Conservation (phyloP, 2,329 filamentous ascomycete genomes). For the Neocatenulostroma microsporum region DNA sequence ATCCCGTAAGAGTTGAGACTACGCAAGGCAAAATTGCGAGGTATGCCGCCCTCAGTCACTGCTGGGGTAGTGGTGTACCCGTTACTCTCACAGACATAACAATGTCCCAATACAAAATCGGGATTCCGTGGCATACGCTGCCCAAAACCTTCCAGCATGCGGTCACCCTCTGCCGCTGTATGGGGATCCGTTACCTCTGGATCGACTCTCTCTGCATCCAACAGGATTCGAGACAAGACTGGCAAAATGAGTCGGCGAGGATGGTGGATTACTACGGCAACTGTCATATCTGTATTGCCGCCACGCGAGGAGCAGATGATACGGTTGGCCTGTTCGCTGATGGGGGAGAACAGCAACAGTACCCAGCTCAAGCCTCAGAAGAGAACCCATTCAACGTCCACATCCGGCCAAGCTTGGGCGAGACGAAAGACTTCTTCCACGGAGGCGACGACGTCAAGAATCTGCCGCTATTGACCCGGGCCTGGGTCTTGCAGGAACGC, state of each 20-base stretch:
- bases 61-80: background rate
- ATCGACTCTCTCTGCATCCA: slow-evolving; percentile 11
- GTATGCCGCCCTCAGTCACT: background rate
- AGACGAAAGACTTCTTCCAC: background rate
- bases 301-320: background rate
- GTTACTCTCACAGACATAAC: background rate
- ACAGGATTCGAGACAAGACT: slow-evolving; percentile 9
- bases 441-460: background rate
- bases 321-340: background rate
- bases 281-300: background rate
- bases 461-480: background rate
- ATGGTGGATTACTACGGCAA: slow-evolving; percentile 11
- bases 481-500: too few relatives aligned
- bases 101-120: background rate
- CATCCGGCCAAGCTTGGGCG: too few relatives aligned
- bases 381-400: background rate
- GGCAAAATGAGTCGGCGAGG: slow-evolving; percentile 5
- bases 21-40: background rate
- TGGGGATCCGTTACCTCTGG: slow-evolving; percentile 7
- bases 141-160: slow-evolving; percentile 1
- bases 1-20: too few relatives aligned
- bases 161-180: background rate
- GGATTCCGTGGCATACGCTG: background rate
- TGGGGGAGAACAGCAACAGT: too few relatives aligned
- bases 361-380: background rate